Conservation (phyloP, 176 grass and related monocot genomes). For the Luzula sylvatica region DNA sequence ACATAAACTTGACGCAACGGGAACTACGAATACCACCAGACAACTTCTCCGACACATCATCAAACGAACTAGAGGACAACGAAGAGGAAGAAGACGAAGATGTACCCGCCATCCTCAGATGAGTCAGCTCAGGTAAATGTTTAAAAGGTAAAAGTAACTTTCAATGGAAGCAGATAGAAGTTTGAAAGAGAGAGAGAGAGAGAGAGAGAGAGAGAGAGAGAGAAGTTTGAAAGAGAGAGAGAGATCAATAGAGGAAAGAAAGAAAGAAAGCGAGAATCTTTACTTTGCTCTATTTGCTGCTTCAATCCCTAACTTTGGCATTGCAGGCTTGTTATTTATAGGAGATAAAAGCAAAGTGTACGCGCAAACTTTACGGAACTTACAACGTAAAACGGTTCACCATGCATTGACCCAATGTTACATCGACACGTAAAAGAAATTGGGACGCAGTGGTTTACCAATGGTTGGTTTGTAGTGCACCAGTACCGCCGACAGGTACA, state of each 20-base stretch:
- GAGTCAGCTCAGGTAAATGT: too few species aligned
- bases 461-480: too few species aligned
- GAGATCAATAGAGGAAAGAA: neutral
- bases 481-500: too few species aligned
- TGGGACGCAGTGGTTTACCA: too few species aligned
- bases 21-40: neutral
- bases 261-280: too few species aligned
- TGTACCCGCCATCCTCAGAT: slow-evolving; percentile 9
- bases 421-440: too few species aligned
- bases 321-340: slow-evolving; percentile 13
- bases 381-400: neutral
- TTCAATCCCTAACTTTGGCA: slow-evolving; percentile 20
- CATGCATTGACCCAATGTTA: neutral
- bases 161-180: slow-evolving; percentile 7
- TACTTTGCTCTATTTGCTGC: slow-evolving; percentile 9
- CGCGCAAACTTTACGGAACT: too few species aligned
- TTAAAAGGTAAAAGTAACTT: neutral
- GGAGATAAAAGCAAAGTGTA: neutral
- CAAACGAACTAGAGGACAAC: slow-evolving; percentile 5
- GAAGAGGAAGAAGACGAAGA: slow-evolving; percentile 9
- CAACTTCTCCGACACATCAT: slow-evolving; percentile 9
- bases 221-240: neutral
- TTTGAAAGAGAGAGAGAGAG: neutral
- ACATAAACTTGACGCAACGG: slow-evolving; percentile 56
- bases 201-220: neutral